Percentiles rank a stretch among this genome's conserved stretches.
These are phyloP conservation scores for Penicillium samsonianum DNA, from an alignment of 495 filamentous ascomycete genomes.

Conservation along the genomic window DNA sequence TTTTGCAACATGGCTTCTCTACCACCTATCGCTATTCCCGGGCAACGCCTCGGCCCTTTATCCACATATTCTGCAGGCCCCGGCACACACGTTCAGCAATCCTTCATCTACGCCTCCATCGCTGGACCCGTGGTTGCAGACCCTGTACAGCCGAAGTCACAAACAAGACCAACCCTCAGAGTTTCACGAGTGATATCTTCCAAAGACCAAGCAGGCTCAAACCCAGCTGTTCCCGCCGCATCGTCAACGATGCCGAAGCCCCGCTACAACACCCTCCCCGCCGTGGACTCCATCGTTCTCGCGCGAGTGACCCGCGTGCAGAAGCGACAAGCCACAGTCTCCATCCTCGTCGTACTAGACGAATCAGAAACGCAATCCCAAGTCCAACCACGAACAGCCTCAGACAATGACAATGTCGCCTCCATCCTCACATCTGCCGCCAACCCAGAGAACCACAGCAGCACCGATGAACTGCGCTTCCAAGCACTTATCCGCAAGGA, in stretches of 20 bases:
- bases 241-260: slow-evolving; percentile 24
- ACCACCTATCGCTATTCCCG: slow-evolving; percentile 56
- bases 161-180: slow-evolving; percentile 56
- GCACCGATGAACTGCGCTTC: slow-evolving; percentile 51
- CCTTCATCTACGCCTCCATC: slow-evolving; percentile 74
- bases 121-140: slow-evolving; percentile 58
- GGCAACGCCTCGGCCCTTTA: slow-evolving; percentile 72
- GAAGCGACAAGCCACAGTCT: slow-evolving; percentile 76
- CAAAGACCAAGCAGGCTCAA: slow-evolving; percentile 2
- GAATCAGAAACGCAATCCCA: slow-evolving; percentile 40
- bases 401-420: slow-evolving; percentile 53
- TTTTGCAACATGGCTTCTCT: slow-evolving; percentile 23
- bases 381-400: slow-evolving; percentile 36
- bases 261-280: slow-evolving; percentile 70
- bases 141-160: slow-evolving; percentile 45
- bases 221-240: slow-evolving; percentile 30
- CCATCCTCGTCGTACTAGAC: slow-evolving; percentile 76
- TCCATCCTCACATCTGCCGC: slow-evolving; percentile 46
- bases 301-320: slow-evolving; percentile 82
- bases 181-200: slow-evolving; percentile 43
- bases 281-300: slow-evolving; percentile 77
- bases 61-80: slow-evolving; percentile 68
- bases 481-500: slow-evolving; percentile 66
- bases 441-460: slow-evolving; percentile 49
- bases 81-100: slow-evolving; percentile 76